Evolutionary conservation across 2,329 filamentous ascomycete species (phyloP), one percentile per base, ranked within the genome.

Genomic region (Blastomyces gilchristii): DNA sequence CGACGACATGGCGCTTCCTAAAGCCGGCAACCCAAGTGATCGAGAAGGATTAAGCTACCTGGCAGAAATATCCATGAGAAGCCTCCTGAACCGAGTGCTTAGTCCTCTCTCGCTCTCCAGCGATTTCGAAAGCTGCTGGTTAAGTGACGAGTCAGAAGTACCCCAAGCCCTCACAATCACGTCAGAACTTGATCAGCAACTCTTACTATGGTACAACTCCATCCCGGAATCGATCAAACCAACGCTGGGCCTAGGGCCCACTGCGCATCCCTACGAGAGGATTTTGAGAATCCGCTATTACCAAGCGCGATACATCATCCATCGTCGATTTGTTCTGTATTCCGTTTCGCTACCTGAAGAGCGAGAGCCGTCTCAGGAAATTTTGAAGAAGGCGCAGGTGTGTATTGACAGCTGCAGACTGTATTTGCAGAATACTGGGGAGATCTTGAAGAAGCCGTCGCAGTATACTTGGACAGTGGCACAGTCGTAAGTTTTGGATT

Each of bases 381-480:
- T 74, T 25, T 12, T 71, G 4, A 70, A 73, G 18, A 72, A 71
- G 43, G 71, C 72, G 0, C 66, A 63, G 1, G 28, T 74, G 0
- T 73, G 73, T 50, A 68, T 75, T 11, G 72, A 73, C 34, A 72
- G 70, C 58, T 75, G 73, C 52, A 64, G 71, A 43, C 63, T 64
- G 11, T 75, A 74, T 59, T 63, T 74, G 14, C 66, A 70, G 49
- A 70, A 69, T 58, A 69, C 70, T 3, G 69, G 68, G 2, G 50
- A 68, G 31, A 68, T 74, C 1, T 59, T 75, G 49, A 63, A 65
- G 43, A 65, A 68, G 62, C 73, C 71, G 7, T 72, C 70, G 47
- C 71, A 69, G 34, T 74, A 75, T 50, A 74, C 72, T 0, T 75
- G 73, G 73, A 75, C 73, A 3, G 73, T 74, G 58, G 69, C 72